phyloP scores from a whole-genome alignment of 352 stramenopile genomes.

The Peronosclerospora sorghi region DNA sequence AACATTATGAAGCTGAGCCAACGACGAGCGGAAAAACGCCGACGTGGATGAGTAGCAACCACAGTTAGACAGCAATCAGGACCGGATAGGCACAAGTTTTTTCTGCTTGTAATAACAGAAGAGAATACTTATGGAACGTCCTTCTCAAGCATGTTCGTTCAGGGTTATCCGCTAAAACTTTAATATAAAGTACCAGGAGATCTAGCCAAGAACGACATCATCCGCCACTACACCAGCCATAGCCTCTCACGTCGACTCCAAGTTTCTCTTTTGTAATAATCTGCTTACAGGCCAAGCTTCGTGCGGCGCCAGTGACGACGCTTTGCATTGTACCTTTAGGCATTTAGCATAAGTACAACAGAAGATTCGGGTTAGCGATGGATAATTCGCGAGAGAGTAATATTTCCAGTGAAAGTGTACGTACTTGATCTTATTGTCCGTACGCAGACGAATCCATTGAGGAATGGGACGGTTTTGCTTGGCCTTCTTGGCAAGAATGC shows the following conservation, averaged over 20 bases:
- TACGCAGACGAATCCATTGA: slow-evolving; percentile 99
- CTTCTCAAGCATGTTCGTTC: no score
- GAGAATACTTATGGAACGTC: no score
- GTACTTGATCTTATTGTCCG: slow-evolving; percentile 97
- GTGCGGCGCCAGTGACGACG: slow-evolving; percentile 99
- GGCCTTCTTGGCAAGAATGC: slow-evolving; percentile 98
- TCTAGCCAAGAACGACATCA: no score
- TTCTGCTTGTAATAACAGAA: no score
- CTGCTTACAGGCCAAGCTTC: slow-evolving; percentile 98
- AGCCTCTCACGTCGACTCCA: no score
- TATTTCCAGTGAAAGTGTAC: slow-evolving; percentile 4
- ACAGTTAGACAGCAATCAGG: no score
- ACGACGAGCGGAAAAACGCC: slow-evolving; percentile 39
- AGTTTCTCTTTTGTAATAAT: not conserved
- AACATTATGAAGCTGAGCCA: slow-evolving; percentile 64
- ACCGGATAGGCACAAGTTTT: no score
- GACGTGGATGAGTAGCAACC: slow-evolving; percentile 23
- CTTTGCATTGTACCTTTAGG: slow-evolving; percentile 97
- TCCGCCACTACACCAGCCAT: no score
- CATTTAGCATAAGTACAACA: not conserved
- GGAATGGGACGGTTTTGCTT: slow-evolving; percentile 99
- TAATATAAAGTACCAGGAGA: not conserved
- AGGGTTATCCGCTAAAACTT: slow-evolving; percentile 2
- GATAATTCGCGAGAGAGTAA: not conserved
- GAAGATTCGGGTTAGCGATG: not conserved